Evolutionary conservation across 1,284 basidiomycete species (phyloP).

Genomic region (Hymenochaete sp.): DNA sequence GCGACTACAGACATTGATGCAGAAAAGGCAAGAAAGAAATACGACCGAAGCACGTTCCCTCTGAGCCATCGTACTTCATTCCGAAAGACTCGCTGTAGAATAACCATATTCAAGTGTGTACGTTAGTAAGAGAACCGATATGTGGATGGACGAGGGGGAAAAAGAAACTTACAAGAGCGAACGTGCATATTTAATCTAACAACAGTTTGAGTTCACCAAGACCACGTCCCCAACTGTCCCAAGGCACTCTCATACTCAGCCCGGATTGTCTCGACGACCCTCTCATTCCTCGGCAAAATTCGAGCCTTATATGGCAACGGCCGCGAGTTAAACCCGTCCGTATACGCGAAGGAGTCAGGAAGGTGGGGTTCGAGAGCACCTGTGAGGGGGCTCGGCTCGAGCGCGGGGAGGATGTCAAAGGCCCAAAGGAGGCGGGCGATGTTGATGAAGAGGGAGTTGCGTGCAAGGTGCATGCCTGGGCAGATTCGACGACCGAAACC

Average conservation of each 20-base stretch:
- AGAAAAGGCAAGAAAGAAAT: too few species aligned
- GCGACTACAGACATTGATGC: too few species aligned
- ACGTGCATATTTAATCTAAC: too few species aligned
- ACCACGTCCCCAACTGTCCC: conserved; percentile 16
- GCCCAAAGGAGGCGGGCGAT: conserved; percentile 36
- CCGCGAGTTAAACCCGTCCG: conserved; percentile 39
- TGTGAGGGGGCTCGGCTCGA: too few species aligned
- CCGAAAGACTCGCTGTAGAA: too few species aligned
- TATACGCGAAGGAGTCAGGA: conserved; percentile 32
- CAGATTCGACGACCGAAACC: conserved; percentile 39
- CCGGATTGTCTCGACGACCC: conserved; percentile 23
- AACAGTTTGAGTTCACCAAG: conserved; percentile 25
- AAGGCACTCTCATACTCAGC: conserved; percentile 25
- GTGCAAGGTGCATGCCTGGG: conserved; percentile 38
- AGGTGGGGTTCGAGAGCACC: conserved; percentile 16
- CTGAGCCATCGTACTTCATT: too few species aligned
- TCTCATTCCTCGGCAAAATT: conserved; percentile 26
- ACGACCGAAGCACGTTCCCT: too few species aligned
- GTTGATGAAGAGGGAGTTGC: conserved; percentile 36
- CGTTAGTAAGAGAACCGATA: too few species aligned
- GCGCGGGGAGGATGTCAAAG: conserved; percentile 31
- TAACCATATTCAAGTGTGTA: too few species aligned
- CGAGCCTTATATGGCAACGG: conserved; percentile 35
- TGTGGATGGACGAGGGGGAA: too few species aligned
- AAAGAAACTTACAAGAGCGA: too few species aligned